Evolutionary conservation across 495 filamentous ascomycete genomes (phyloP), one percentile per base, ranked within the genome.

Genomic region (Xeromyces bisporus): DNA sequence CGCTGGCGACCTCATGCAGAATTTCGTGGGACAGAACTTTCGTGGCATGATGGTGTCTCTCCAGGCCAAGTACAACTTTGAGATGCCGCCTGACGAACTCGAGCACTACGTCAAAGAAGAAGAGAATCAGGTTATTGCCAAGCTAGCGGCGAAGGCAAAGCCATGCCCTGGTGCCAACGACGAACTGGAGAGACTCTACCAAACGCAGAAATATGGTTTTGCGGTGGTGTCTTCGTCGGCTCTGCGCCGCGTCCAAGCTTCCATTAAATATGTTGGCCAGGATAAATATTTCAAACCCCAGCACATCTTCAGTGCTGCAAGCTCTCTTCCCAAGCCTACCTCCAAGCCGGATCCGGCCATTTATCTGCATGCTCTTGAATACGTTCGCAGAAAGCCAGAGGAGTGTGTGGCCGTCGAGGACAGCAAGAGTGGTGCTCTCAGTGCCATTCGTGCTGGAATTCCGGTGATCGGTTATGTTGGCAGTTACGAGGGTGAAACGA

Each of bases 1-100:
- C 16, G 78, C 75, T 40, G 67, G 71, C 7, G 53, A 71, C 47
- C 77, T 94, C 25, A 75, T 93, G 56, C 55, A 64, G 38, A 82
- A 92, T 58, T 94, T 93, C 47, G 86, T 93, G 51, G 86, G 86
- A 43, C 80, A 87, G 52, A 93, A 93, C 67, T 94, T 94, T 69
- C 84, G 85, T 41, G 81, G 83, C 50, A 92, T 93, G 84, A 67
- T 81, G 55, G 37, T 63, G 26, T 72, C 69, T 36, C 69, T 93
- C 33, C 74, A 81, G 56, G 59, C 70, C 50, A 85, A 82, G 55
- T 78, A 75, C 64, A 56, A 62, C 41, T 85, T 92, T 55, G 56
- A 64, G 21, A 63, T 93, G 56, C 41, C 51, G 3, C 47, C 62
- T 14, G 73, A 67, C 2, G 79, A 92, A 47, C 53, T 87, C 13